These are phyloP conservation scores for Trichoderma lentiforme DNA, from an alignment of 2,329 filamentous ascomycete species.

Conservation along the genomic window DNA sequence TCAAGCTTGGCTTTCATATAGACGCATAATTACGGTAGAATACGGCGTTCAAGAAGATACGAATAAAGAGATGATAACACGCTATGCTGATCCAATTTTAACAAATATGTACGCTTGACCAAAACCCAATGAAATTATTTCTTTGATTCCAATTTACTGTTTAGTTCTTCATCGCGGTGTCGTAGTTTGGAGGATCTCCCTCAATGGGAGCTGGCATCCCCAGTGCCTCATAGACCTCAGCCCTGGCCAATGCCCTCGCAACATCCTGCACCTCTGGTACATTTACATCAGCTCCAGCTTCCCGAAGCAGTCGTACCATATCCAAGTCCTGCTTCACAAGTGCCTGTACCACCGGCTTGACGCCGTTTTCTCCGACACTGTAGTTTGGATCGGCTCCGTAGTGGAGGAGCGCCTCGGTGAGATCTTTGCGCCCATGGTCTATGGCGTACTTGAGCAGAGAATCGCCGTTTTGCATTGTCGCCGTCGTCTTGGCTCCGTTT, in stretches of 20 bases:
- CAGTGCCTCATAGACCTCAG: slow-evolving; percentile 28
- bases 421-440: slow-evolving; percentile 24
- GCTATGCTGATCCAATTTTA: neutral
- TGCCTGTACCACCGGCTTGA: slow-evolving; percentile 34
- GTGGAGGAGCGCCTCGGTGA: slow-evolving; percentile 28
- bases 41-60: neutral
- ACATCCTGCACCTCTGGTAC: slow-evolving; percentile 25
- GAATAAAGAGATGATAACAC: neutral
- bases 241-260: slow-evolving; percentile 25
- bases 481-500: slow-evolving; percentile 29
- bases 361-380: slow-evolving; percentile 28
- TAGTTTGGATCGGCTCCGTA: slow-evolving; percentile 34
- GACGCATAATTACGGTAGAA: slow-evolving; percentile 11
- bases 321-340: slow-evolving; percentile 28
- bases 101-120: neutral
- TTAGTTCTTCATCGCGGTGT: neutral
- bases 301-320: slow-evolving; percentile 29
- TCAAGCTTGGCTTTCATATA: neutral
- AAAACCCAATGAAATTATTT: neutral
- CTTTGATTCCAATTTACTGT: neutral
- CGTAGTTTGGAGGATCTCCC: neutral
- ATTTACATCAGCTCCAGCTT: slow-evolving; percentile 28
- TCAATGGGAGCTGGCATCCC: slow-evolving; percentile 20
- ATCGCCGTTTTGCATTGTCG: slow-evolving; percentile 30
- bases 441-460: slow-evolving; percentile 33